A percentile compares a stretch with the other conserved stretches of the same genome.
Conservation (phyloP, 345 rosid species). For the Xanthoceras sorbifolium region DNA sequence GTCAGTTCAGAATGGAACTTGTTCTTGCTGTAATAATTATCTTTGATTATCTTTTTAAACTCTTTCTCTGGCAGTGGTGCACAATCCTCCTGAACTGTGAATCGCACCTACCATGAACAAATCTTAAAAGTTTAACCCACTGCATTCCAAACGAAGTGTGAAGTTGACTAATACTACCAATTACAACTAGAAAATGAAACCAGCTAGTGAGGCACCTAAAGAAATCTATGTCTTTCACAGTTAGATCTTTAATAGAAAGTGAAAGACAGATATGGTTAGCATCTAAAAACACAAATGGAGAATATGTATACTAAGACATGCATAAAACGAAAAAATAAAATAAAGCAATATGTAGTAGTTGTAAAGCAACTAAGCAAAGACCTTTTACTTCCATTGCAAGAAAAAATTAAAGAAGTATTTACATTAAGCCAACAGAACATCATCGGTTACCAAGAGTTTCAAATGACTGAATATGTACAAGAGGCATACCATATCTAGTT, state of each 20-base stretch:
- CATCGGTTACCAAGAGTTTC: not conserved
- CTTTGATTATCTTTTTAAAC: slow-evolving; percentile 32
- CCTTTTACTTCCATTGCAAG: not conserved
- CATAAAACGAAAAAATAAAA: not conserved
- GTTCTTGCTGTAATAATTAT: slow-evolving; percentile 31
- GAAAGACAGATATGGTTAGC: not conserved
- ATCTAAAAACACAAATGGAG: not conserved
- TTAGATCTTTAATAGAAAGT: not conserved
- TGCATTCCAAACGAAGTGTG: not conserved
- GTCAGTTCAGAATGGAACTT: slow-evolving; percentile 32
- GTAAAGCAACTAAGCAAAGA: not conserved
- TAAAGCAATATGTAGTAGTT: not conserved
- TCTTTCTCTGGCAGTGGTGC: slow-evolving; percentile 26
- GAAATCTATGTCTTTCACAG: not conserved
- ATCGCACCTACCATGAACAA: slow-evolving; percentile 29
- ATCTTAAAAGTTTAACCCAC: not conserved
- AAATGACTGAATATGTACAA: not conserved
- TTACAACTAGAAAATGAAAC: not conserved
- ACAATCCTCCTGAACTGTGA: slow-evolving; percentile 28
- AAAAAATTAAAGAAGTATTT: not conserved
- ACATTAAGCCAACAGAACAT: slow-evolving; percentile 6
- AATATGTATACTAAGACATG: not conserved
- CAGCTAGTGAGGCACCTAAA: not conserved
- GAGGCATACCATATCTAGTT: not conserved
- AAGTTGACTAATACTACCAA: not conserved